Percentiles rank a stretch among this genome's conserved stretches.
These are phyloP conservation scores for Termitomyces sp. DNA, from an alignment of 768 basidiomycete genomes.

Conservation along the genomic window DNA sequence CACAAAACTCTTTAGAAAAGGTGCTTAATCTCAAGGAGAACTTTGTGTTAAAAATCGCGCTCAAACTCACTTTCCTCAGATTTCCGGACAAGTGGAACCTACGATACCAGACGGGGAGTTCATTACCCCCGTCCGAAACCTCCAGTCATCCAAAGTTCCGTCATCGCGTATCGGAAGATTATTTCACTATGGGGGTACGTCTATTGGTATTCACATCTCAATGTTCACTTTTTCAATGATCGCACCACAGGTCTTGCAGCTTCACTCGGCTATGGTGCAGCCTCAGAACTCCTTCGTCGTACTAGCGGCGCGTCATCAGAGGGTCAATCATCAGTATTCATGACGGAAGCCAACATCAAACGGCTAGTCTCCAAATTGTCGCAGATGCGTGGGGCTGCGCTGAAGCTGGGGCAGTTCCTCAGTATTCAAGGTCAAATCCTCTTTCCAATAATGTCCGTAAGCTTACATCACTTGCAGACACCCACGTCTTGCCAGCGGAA, in stretches of 20 bases:
- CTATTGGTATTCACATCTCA: background rate
- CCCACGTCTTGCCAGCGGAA: slow-evolving; percentile 83
- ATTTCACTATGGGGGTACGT: slow-evolving; percentile 89
- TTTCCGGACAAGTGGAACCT: background rate
- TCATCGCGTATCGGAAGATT: slow-evolving; percentile 85
- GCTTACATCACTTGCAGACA: slow-evolving; percentile 52
- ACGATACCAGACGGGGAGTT: slow-evolving; percentile 2
- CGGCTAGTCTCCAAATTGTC: slow-evolving; percentile 91
- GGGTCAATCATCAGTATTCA: slow-evolving; percentile 57
- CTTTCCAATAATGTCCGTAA: background rate
- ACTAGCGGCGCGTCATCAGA: slow-evolving; percentile 41
- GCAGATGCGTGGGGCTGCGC: slow-evolving; percentile 93
- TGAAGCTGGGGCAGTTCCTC: slow-evolving; percentile 96
- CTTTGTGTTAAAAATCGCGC: background rate
- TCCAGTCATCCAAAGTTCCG: slow-evolving; percentile 86
- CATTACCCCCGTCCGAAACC: slow-evolving; percentile 35
- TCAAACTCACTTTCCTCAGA: background rate
- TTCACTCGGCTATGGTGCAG: slow-evolving; percentile 85
- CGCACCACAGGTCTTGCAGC: slow-evolving; percentile 74
- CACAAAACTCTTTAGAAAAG: background rate
- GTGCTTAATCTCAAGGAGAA: background rate
- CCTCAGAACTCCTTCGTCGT: slow-evolving; percentile 80
- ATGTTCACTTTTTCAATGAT: background rate
- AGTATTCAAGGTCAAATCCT: slow-evolving; percentile 78
- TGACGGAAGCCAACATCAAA: slow-evolving; percentile 90